Conservation (phyloP, 441 rosid species). For the Hura crepitans region DNA sequence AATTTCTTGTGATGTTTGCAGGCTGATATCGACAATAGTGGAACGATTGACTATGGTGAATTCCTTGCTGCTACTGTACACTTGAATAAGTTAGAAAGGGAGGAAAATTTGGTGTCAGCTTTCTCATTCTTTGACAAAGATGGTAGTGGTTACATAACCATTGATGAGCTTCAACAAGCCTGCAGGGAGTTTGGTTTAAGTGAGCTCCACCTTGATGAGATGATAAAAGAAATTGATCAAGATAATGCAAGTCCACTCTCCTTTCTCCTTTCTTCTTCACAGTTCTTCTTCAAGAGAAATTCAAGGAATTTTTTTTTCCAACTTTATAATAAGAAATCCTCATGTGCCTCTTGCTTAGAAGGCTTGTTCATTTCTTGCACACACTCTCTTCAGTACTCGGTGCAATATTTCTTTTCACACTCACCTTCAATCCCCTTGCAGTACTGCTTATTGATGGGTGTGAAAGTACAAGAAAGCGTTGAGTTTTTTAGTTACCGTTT, state of each 20-base stretch:
- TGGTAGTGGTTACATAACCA: constrained; percentile 79
- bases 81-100: constrained; percentile 69
- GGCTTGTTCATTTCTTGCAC: too few relatives aligned
- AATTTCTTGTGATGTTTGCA: constrained; percentile 22
- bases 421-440: too few relatives aligned
- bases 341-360: not conserved
- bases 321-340: not conserved
- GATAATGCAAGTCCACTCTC: constrained; percentile 54
- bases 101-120: constrained; percentile 67
- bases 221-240: constrained; percentile 71
- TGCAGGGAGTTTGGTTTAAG: constrained; percentile 72
- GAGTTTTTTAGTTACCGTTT: not conserved
- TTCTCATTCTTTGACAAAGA: constrained; percentile 80
- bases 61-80: constrained; percentile 83
- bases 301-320: not conserved
- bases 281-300: not conserved
- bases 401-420: not conserved
- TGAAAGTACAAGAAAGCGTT: not conserved
- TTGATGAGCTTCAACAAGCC: constrained; percentile 78
- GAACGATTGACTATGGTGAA: constrained; percentile 80
- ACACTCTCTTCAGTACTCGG: not conserved
- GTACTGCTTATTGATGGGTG: not conserved
- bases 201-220: constrained; percentile 68
- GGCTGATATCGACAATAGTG: constrained; percentile 87
- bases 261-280: not conserved